Percentiles rank a stretch among this genome's conserved stretches.
Conservation (phyloP, 2,329 filamentous ascomycete species). For the Pezicula carpinea region DNA sequence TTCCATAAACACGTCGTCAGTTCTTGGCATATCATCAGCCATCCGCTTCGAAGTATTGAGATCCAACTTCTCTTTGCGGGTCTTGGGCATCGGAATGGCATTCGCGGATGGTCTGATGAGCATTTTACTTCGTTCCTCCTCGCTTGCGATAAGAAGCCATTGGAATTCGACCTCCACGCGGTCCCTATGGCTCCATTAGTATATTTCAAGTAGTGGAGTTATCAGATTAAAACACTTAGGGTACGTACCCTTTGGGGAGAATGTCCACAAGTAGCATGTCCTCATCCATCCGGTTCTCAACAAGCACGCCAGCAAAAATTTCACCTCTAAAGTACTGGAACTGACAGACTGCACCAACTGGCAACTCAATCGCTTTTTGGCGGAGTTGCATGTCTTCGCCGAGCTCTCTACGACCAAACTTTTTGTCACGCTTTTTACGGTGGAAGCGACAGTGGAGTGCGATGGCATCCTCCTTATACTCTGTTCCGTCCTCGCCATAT, state of each 20-base stretch:
- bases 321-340: constrained; percentile 80
- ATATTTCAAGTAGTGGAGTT: constrained; percentile 6
- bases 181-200: constrained; percentile 52
- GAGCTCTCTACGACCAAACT: constrained; percentile 61
- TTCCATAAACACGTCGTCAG: constrained; percentile 63
- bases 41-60: constrained; percentile 61
- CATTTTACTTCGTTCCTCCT: constrained; percentile 54
- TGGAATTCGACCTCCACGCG: constrained; percentile 79
- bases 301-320: constrained; percentile 83
- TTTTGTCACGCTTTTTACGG: constrained; percentile 78
- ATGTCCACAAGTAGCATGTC: constrained; percentile 75
- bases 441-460: constrained; percentile 96
- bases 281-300: constrained; percentile 77
- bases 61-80: constrained; percentile 57
- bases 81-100: constrained; percentile 65
- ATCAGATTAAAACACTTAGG: constrained; percentile 4
- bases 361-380: constrained; percentile 63
- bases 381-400: constrained; percentile 67
- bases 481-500: constrained; percentile 83
- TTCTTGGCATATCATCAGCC: constrained; percentile 56
- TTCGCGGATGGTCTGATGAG: constrained; percentile 71
- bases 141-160: constrained; percentile 71
- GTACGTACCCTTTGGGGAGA: constrained; percentile 73
- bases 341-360: constrained; percentile 75
- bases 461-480: constrained; percentile 88